Evolutionary conservation across 2,329 filamentous ascomycete genomes (phyloP), one percentile per base, ranked within the genome.

Genomic region (Cladosporium austrohemisphaericum): DNA sequence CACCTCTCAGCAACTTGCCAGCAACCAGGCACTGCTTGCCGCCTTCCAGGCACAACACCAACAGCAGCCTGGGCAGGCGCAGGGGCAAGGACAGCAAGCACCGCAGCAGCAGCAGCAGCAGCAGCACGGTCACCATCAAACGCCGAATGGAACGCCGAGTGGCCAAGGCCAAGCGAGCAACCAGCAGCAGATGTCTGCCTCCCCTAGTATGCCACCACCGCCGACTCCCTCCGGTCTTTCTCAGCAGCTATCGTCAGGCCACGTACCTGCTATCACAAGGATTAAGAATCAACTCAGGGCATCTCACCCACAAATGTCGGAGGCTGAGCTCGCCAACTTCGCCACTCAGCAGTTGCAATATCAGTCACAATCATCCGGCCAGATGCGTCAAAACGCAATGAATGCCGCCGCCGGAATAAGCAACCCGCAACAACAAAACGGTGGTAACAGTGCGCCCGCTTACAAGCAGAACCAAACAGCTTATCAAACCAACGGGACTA

Each of bases 181-280:
- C 35, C 58, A 61, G 23, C 59, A 60, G 37, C 59, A 60, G 35
- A 58, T 65, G 52, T 58, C 57, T 40, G 60, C 57, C 4, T 66
- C 65, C 5, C 65, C 65, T n/a, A 62, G 58, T 52, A 68, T 67
- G 64, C 64, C 64, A 14, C 65, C 65, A 13, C 65, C 65, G 20
- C 65, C 65, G 8, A 63, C 60, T 16, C 64, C 63, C n/a, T 56
- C 58, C 31, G 54, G 49, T 2, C 72, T 74, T 45, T 70, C 74
- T 3, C 76, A 76, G 55, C 67, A 73, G 47, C 68, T 80, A 35
- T 77, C 73, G 18, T 76, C 70, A 41, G 75, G 76, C 18, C 74
- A 77, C 56, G 72, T 79, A 36, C 77, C 78, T 11, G 74, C 74
- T 7, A 76, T 81, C 51, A 76, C 74, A 49, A 74, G 71, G 50